Conservation (phyloP, 768 basidiomycete species). For the Pleurotus eryngii region DNA sequence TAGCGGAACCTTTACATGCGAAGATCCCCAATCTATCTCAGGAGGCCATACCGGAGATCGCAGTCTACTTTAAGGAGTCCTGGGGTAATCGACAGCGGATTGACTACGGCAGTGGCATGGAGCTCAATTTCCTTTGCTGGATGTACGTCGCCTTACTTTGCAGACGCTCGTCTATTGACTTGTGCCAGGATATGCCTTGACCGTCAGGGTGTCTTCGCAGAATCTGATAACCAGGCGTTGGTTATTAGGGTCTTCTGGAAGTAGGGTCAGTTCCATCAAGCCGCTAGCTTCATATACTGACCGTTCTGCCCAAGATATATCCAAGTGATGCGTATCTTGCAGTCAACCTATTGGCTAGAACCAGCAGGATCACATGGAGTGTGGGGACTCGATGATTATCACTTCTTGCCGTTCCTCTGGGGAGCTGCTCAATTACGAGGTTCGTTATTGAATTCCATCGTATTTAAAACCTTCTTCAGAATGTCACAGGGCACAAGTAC, state of each 20-base stretch:
- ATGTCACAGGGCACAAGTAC: conserved; percentile 71
- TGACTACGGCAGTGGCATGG: conserved; percentile 99
- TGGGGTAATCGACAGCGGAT: conserved; percentile 94
- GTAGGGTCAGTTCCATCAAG: conserved; percentile 29
- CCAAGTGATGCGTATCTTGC: conserved; percentile 77
- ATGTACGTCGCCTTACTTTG: conserved; percentile 53
- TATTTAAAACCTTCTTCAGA: not conserved
- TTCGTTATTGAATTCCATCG: conserved; percentile 15
- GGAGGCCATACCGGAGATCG: conserved; percentile 64
- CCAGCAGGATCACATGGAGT: conserved; percentile 99
- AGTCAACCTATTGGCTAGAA: conserved; percentile 96
- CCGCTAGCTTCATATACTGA: not conserved
- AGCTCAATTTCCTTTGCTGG: conserved; percentile 96
- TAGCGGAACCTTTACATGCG: conserved; percentile 54
- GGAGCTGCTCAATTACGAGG: conserved; percentile 78
- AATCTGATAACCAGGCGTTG: conserved; percentile 68
- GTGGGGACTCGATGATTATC: conserved; percentile 97
- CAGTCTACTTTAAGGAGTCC: conserved; percentile 76
- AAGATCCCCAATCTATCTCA: conserved; percentile 53
- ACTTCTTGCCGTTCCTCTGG: conserved; percentile 90
- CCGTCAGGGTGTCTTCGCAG: conserved; percentile 58
- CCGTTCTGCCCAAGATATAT: conserved; percentile 68
- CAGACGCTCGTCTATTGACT: not conserved
- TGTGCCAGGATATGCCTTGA: conserved; percentile 74
- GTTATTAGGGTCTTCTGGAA: conserved; percentile 90